These are phyloP conservation scores for Glebionis coronaria DNA, from an alignment of 129 eudicot species.

Conservation along the genomic window DNA sequence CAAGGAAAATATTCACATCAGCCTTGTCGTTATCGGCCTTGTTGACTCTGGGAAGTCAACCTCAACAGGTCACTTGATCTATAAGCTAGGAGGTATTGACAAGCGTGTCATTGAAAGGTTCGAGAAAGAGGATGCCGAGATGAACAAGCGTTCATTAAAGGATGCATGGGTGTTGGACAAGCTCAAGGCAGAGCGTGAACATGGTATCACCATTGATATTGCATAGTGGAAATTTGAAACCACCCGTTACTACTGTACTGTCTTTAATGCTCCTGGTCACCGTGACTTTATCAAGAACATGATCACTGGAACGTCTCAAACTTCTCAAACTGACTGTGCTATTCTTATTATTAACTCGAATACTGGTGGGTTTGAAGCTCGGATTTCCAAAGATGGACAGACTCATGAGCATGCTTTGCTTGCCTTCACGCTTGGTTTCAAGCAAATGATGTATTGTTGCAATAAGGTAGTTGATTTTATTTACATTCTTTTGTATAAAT, in stretches of 20 bases:
- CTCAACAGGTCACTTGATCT: slow-evolving; percentile 46
- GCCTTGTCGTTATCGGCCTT: slow-evolving; percentile 35
- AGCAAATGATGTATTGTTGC: slow-evolving; percentile 10
- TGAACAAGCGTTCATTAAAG: slow-evolving; percentile 51
- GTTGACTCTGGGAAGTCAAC: slow-evolving; percentile 41
- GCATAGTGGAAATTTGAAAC: slow-evolving; percentile 56
- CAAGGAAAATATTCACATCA: too few species aligned
- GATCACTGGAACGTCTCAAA: neutral
- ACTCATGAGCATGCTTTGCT: slow-evolving; percentile 22
- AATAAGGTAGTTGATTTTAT: neutral
- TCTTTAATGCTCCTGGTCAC: neutral
- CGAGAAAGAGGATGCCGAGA: slow-evolving; percentile 49
- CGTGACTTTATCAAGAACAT: too few species aligned
- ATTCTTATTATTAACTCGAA: neutral
- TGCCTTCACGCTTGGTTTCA: too few species aligned
- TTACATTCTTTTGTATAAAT: too few species aligned
- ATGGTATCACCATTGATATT: too few species aligned
- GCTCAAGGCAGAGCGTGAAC: slow-evolving; percentile 56
- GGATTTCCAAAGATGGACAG: slow-evolving; percentile 21
- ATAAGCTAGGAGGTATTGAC: slow-evolving; percentile 54
- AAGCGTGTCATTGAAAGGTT: slow-evolving; percentile 55
- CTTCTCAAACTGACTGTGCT: neutral
- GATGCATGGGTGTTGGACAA: slow-evolving; percentile 57
- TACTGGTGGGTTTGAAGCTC: slow-evolving; percentile 6
- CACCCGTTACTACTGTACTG: slow-evolving; percentile 4